These are phyloP conservation scores for Viridothelium virens DNA, from an alignment of 495 filamentous ascomycete species.

Conservation along the genomic window DNA sequence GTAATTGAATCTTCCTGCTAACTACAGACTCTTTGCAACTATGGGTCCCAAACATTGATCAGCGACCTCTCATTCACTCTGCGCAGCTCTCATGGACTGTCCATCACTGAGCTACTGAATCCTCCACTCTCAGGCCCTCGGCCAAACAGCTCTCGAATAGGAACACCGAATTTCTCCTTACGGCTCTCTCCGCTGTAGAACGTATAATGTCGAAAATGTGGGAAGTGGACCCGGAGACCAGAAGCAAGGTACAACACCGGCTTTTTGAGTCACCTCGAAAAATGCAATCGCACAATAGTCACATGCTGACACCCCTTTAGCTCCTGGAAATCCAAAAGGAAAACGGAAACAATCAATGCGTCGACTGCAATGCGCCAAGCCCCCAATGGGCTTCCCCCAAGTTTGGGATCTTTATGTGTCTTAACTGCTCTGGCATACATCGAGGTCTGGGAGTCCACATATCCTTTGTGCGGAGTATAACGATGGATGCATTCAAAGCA, in stretches of 20 bases:
- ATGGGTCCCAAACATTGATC: too few species aligned
- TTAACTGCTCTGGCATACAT: conserved; percentile 91
- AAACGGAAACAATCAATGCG: conserved; percentile 77
- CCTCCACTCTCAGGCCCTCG: neutral
- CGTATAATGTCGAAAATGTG: conserved; percentile 55
- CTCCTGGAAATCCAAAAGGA: conserved; percentile 82
- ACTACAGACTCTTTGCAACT: too few species aligned
- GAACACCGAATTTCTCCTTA: neutral
- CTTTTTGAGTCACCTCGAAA: neutral
- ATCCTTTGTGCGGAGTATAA: conserved; percentile 91
- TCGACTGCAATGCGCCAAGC: conserved; percentile 87
- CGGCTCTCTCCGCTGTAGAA: neutral
- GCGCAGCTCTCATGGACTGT: neutral
- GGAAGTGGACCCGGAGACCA: conserved; percentile 96
- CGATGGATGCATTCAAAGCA: conserved; percentile 95
- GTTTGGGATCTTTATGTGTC: conserved; percentile 89
- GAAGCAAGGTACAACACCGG: conserved; percentile 62
- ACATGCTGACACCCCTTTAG: conserved; percentile 38
- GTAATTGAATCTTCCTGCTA: too few species aligned
- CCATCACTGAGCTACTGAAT: neutral
- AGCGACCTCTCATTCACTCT: too few species aligned
- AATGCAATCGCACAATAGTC: conserved; percentile 12
- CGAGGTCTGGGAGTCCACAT: conserved; percentile 94
- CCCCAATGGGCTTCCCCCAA: conserved; percentile 88
- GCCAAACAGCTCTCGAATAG: neutral